Base-by-base conservation (phyloP, 2,329 filamentous ascomycete genomes). In the Aureobasidium vineae region DNA sequence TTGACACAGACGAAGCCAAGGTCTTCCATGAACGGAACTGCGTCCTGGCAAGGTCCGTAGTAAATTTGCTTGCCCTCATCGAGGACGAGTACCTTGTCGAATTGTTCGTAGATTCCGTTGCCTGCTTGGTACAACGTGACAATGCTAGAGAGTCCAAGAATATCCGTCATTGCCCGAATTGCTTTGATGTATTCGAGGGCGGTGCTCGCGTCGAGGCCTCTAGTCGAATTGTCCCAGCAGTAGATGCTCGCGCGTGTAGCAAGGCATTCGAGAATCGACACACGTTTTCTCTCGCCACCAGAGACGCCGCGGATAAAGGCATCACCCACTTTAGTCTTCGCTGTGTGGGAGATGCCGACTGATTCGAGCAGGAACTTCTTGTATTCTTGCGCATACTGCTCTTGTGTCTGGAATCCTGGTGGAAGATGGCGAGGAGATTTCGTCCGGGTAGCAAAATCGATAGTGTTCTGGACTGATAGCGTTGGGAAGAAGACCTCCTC, bases 281-380 rank as follows among this genome's bases (percentile, higher is more conserved):
- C 80, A 40, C 81, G 77, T 71, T 82, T 82, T 68, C 79, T 78
- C 71, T 83, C 81, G 8, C 80, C 80, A 50, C 80, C 80, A 49
- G 76, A 78, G 0, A 96, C 84, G 75, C 92, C 92, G 59, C 90
- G 88, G 23, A 95, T 84, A 69, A 94, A 92, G 0, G 86, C 85
- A 69, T 95, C 90, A 10, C 93, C 93, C 33, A 97, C 92, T 36
- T 94, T 86, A 0, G 93, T 97, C 75, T 93, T 85, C 64, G 86
- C 85, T 0, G 92, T 96, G 76, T 97, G 92, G 75, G 92, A 90
- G 64, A 97, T 96, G 74, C 94, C 95, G 82, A 97, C 96, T 90
- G 96, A 95, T 74, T 91, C 91, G 63, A 96, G 82, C 67, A 97
- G 82, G 72, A 89, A 85, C n/a, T 86, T 83, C 68, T 93, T 81